Evolutionary conservation across 2,329 filamentous ascomycete genomes (phyloP).

Genomic region (Bertia moriformis): DNA sequence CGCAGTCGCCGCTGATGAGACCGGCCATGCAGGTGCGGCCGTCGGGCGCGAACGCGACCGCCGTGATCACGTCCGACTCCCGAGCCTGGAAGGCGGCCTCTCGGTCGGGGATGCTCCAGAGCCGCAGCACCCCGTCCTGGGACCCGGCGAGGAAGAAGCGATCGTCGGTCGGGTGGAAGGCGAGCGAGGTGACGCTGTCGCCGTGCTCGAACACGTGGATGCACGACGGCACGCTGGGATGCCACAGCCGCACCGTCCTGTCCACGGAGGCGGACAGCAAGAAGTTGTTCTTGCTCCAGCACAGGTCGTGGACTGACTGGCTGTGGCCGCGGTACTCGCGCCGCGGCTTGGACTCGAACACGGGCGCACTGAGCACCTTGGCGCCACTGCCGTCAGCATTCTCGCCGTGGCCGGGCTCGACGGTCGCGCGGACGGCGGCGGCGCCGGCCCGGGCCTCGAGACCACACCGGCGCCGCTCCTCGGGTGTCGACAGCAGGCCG

Average conservation of each 20-base stretch:
- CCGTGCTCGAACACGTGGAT: slow-evolving; percentile 88
- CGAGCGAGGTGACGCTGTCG: slow-evolving; percentile 87
- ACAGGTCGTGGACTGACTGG: slow-evolving; percentile 75
- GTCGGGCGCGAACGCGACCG: slow-evolving; percentile 84
- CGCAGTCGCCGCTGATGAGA: slow-evolving; percentile 68
- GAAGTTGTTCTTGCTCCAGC: slow-evolving; percentile 99
- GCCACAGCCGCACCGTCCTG: slow-evolving; percentile 90
- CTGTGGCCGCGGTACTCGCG: slow-evolving; percentile 73
- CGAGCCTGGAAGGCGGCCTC: slow-evolving; percentile 70
- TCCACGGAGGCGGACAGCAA: slow-evolving; percentile 93
- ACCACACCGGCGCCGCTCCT: slow-evolving; percentile 61
- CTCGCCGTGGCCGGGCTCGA: slow-evolving; percentile 22
- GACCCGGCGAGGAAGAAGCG: slow-evolving; percentile 93
- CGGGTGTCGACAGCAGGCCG: slow-evolving; percentile 69
- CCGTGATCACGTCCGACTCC: slow-evolving; percentile 77
- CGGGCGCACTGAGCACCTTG: slow-evolving; percentile 67
- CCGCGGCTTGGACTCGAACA: slow-evolving; percentile 68
- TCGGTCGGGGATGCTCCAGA: slow-evolving; percentile 97
- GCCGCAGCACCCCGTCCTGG: slow-evolving; percentile 68
- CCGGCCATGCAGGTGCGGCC: slow-evolving; percentile 82
- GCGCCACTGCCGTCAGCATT: no score
- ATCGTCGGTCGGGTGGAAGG: slow-evolving; percentile 88
- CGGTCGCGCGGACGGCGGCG: slow-evolving; percentile 17
- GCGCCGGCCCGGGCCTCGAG: slow-evolving; percentile 49
- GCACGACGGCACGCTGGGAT: slow-evolving; percentile 71